These are phyloP conservation scores for Tephrocybe sp. DNA, from an alignment of 768 basidiomycete genomes.

Conservation along the genomic window DNA sequence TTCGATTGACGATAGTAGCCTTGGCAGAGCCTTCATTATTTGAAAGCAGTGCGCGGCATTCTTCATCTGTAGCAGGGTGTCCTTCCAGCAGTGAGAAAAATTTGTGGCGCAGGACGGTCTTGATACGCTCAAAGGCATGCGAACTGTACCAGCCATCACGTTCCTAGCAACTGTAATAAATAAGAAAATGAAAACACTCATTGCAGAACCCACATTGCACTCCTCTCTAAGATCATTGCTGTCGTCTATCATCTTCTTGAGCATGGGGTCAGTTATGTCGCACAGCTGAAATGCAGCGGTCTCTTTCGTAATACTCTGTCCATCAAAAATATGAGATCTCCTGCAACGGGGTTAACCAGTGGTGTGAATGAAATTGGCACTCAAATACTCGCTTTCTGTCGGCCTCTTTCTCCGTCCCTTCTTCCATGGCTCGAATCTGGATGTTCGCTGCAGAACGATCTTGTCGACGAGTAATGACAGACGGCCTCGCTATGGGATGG, in stretches of 20 bases:
- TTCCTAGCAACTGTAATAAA: constrained; percentile 42
- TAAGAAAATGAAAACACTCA: neutral
- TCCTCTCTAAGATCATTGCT: constrained; percentile 62
- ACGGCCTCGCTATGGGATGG: constrained; percentile 74
- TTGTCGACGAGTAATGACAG: constrained; percentile 68
- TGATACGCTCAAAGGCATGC: constrained; percentile 78
- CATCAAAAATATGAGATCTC: constrained; percentile 87
- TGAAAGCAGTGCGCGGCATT: constrained; percentile 63
- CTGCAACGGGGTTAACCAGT: constrained; percentile 25
- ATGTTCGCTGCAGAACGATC: constrained; percentile 45
- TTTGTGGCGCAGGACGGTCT: constrained; percentile 80
- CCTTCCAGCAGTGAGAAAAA: constrained; percentile 78
- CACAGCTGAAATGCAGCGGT: constrained; percentile 93
- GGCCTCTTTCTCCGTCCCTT: constrained; percentile 32
- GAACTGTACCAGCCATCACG: constrained; percentile 88
- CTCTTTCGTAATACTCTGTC: constrained; percentile 72
- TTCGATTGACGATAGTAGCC: constrained; percentile 35
- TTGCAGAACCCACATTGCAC: constrained; percentile 60
- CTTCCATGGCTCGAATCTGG: constrained; percentile 37
- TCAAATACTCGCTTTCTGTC: constrained; percentile 43
- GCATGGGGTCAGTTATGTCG: constrained; percentile 85
- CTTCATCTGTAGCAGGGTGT: constrained; percentile 66
- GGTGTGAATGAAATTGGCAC: neutral
- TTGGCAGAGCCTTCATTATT: constrained; percentile 38
- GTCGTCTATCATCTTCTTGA: constrained; percentile 78